A percentile compares a stretch with the other conserved stretches of the same genome.
Conservation (phyloP, 1,139 yeast species). For the Candida glucosophila region DNA sequence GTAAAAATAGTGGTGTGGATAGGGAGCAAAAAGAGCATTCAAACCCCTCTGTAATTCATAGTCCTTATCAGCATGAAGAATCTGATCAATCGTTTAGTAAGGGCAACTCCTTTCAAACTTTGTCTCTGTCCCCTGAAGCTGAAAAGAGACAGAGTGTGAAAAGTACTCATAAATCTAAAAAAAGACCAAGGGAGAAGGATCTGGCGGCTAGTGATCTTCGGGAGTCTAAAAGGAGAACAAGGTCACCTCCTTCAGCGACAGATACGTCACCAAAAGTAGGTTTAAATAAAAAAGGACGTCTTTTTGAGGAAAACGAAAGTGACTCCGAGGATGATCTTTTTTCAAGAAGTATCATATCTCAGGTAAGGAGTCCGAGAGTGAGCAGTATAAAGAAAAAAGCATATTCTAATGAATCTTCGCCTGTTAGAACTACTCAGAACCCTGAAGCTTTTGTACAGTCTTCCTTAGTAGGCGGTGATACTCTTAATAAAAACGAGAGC, state of each 20-base stretch:
- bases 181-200: slow-evolving; percentile 2
- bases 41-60: too few relatives aligned
- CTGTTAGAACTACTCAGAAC: too few relatives aligned
- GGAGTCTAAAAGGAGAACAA: slow-evolving; percentile 3
- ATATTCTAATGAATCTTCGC: too few relatives aligned
- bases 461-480: too few relatives aligned
- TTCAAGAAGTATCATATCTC: slow-evolving; percentile 3
- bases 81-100: too few relatives aligned
- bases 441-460: too few relatives aligned
- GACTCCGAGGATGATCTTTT: slow-evolving; percentile 4
- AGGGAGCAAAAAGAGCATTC: too few relatives aligned
- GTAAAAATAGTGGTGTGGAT: too few relatives aligned
- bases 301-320: slow-evolving; percentile 3
- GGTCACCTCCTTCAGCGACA: slow-evolving; percentile 1
- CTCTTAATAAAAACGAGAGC: too few relatives aligned
- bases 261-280: not conserved
- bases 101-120: slow-evolving; percentile 34
- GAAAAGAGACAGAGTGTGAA: not conserved
- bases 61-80: too few relatives aligned
- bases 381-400: not conserved
- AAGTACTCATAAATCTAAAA: slow-evolving; percentile 1
- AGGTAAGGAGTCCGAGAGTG: slow-evolving; percentile 3
- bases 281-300: slow-evolving; percentile 2
- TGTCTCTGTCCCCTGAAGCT: slow-evolving; percentile 3
- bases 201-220: slow-evolving; percentile 3